Percentiles rank a stretch among this genome's conserved stretches.
Conservation (phyloP, 192 early-diverging fungal species). For the Backusella tuberculispora region DNA sequence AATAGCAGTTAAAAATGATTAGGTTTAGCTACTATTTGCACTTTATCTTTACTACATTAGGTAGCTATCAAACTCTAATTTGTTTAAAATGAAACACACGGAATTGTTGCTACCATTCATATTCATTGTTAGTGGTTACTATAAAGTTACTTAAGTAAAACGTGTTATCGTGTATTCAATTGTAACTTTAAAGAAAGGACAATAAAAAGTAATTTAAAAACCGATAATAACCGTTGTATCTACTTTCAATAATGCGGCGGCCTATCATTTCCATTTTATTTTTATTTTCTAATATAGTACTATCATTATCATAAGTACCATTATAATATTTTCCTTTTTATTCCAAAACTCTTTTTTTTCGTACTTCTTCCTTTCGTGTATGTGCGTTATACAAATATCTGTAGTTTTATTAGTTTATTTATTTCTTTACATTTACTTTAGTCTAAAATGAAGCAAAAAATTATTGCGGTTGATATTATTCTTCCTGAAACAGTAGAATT, state of each 20-base stretch:
- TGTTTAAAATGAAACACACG: neutral
- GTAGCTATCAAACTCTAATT: neutral
- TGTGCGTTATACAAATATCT: too few species aligned
- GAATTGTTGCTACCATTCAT: neutral
- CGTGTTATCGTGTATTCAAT: neutral
- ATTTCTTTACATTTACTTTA: neutral
- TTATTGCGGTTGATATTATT: constrained; percentile 35
- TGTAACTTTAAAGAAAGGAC: neutral
- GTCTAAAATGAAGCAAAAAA: constrained; percentile 30
- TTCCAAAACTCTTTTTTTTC: neutral
- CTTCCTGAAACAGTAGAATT: constrained; percentile 27
- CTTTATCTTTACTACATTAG: too few species aligned
- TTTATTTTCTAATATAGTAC: neutral
- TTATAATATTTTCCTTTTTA: too few species aligned
- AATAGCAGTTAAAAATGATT: too few species aligned
- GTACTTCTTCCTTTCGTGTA: neutral
- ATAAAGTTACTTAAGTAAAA: neutral
- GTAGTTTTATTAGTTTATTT: neutral
- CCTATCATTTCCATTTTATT: neutral
- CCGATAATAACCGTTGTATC: neutral
- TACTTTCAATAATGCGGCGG: neutral
- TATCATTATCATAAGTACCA: too few species aligned
- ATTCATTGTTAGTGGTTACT: neutral
- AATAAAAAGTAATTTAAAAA: neutral
- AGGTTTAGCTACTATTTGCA: too few species aligned